Percentiles rank a stretch among this genome's conserved stretches.
phyloP scores from a whole-genome alignment of 1,139 yeast genomes.

The Taphrina communis region DNA sequence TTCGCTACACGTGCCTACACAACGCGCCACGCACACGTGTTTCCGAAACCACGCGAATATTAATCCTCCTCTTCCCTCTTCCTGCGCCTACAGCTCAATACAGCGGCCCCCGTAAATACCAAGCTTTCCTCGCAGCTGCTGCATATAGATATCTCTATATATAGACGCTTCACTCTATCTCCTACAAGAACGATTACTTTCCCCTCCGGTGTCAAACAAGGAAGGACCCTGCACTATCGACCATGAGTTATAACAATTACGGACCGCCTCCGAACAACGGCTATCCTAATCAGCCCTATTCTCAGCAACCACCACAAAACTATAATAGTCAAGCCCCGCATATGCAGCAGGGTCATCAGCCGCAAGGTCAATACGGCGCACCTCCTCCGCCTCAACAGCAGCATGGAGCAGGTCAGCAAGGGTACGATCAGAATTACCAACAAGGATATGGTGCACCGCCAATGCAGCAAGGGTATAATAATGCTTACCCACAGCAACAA shows the following conservation, averaged over 20 bases:
- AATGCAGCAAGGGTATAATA: constrained; percentile 30
- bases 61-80: no score
- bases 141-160: background rate
- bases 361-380: background rate
- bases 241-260: constrained; percentile 35
- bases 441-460: constrained; percentile 14
- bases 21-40: no score
- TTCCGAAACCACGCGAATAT: no score
- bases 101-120: no score
- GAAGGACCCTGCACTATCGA: background rate
- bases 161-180: background rate
- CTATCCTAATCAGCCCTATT: constrained; percentile 16
- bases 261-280: constrained; percentile 13
- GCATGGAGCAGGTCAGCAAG: constrained; percentile 18
- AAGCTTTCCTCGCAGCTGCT: background rate
- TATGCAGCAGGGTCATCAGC: constrained; percentile 1
- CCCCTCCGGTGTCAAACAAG: background rate
- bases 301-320: background rate
- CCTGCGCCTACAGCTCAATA: no score
- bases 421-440: background rate
- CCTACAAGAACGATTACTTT: background rate
- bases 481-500: constrained; percentile 5
- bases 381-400: background rate
- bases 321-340: constrained; percentile 7
- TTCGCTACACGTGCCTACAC: no score